Base-by-base conservation (phyloP, 768 basidiomycete genomes). In the Lentinus tigrinus region DNA sequence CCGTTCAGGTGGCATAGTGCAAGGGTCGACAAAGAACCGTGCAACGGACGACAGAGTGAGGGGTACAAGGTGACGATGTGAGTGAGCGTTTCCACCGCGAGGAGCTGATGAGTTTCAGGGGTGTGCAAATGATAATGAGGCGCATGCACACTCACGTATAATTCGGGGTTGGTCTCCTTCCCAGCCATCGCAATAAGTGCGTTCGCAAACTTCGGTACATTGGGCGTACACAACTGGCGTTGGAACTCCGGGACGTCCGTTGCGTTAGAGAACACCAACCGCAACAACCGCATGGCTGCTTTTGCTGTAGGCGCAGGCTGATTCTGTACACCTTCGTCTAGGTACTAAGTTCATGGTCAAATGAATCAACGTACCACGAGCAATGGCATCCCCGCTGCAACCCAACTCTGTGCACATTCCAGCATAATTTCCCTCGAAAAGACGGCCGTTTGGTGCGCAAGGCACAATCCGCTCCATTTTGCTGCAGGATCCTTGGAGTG, bases 401-500 rank as follows among this genome's bases (percentile, higher is more conserved):
- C 71, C 93, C 93, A 94, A 50, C 80, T 77, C 63, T 87, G 85
- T 2, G 89, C 87, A 61, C 75, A 81, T 56, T 93, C 89, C 53
- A 88, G 71, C 78, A 93, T 83, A 8, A 85, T 61, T 11, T 70
- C 67, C 66, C 75, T 83, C 1, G 88, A 90, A 39, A 83, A 69
- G 23, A 77, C 62, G 0, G 87, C 81, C 10, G 86, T 87, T 62
- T 83, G 84, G 63, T 85, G 75, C 1, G 92, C 91, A 47, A 93
- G 71, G 64, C 84, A 89, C 34, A 93, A 75, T 9, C 89, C 92
- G 21, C 88, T 85, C 92, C 92, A 94, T 56, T 88, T 82, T 52
- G 83, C 84, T 40, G 82, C 86, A n/a, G 85, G 67, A 64, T 90
- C 84, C 73, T 89, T 91, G 17, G 92, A 86, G 66, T 88, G 87